These are phyloP conservation scores for Gaultheria prostrata DNA, from an alignment of 148 eudicot species.

Conservation along the genomic window DNA sequence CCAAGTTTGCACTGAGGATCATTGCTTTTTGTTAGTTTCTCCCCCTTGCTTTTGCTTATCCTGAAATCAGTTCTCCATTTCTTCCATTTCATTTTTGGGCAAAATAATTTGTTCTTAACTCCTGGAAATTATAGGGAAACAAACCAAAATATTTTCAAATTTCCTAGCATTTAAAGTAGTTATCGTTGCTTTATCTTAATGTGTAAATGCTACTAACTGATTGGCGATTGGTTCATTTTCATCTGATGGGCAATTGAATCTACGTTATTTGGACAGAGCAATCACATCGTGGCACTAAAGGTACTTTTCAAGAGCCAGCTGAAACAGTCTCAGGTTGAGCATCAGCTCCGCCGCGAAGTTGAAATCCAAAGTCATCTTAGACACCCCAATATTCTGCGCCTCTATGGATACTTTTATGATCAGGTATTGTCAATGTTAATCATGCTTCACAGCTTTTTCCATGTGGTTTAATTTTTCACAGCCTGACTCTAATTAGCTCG, in stretches of 20 bases:
- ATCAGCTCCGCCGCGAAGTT: constrained; percentile 93
- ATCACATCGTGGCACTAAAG: constrained; percentile 87
- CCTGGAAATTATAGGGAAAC: neutral
- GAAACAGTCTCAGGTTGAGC: constrained; percentile 95
- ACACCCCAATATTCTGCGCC: constrained; percentile 85
- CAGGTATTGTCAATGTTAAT: constrained; percentile 47
- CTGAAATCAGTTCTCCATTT: too few relatives aligned
- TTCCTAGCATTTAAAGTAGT: too few relatives aligned
- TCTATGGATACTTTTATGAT: constrained; percentile 95
- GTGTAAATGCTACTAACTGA: neutral
- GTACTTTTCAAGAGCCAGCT: constrained; percentile 86
- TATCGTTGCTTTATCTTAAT: too few relatives aligned
- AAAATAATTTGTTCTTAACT: too few relatives aligned
- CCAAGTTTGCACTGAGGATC: too few relatives aligned
- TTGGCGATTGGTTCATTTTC: neutral
- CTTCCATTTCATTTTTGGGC: too few relatives aligned
- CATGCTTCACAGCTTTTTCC: constrained; percentile 2
- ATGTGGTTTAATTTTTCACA: neutral
- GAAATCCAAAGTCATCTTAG: constrained; percentile 98
- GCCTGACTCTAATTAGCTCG: neutral
- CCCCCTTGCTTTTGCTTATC: too few relatives aligned
- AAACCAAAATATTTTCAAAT: neutral
- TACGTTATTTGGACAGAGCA: constrained; percentile 58
- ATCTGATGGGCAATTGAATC: neutral
- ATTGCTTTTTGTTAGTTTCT: neutral